phyloP scores from a whole-genome alignment of 176 grass and related monocot species.

The Tuctoria greenei region DNA sequence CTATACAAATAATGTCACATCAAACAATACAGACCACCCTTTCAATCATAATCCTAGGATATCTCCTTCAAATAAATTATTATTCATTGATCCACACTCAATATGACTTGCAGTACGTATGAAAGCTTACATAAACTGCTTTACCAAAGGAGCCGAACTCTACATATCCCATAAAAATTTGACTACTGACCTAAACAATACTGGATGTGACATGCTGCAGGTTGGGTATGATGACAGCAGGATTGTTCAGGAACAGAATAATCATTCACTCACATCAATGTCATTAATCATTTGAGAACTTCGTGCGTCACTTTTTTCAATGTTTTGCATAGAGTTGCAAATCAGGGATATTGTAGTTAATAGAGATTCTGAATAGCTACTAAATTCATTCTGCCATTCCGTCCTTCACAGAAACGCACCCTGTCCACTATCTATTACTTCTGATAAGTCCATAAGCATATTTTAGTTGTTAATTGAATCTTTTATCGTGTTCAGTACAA shows the following conservation, averaged over 20 bases:
- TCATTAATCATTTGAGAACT: conserved; percentile 13
- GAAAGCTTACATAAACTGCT: conserved; percentile 24
- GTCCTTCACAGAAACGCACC: background rate
- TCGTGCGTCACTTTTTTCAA: conserved; percentile 23
- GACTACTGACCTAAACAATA: conserved; percentile 36
- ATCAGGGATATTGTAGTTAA: background rate
- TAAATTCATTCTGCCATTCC: background rate
- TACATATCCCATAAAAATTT: conserved; percentile 32
- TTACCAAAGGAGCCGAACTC: conserved; percentile 33
- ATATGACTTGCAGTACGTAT: conserved; percentile 31
- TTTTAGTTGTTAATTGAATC: conserved; percentile 3
- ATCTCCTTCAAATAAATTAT: conserved; percentile 44
- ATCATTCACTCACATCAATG: conserved; percentile 33
- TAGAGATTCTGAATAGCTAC: conserved; percentile 5
- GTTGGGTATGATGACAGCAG: conserved; percentile 17
- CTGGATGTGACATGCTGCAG: conserved; percentile 31
- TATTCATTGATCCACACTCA: conserved; percentile 27
- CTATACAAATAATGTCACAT: no score
- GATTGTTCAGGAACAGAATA: conserved; percentile 35
- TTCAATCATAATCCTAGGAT: conserved; percentile 32
- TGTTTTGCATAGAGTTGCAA: background rate
- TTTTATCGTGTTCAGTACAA: conserved; percentile 6
- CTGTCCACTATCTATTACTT: no score
- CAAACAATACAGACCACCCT: conserved; percentile 32
- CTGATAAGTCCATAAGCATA: background rate